Base-by-base conservation (phyloP, 306 rosid genomes). In the Parietaria judaica region DNA sequence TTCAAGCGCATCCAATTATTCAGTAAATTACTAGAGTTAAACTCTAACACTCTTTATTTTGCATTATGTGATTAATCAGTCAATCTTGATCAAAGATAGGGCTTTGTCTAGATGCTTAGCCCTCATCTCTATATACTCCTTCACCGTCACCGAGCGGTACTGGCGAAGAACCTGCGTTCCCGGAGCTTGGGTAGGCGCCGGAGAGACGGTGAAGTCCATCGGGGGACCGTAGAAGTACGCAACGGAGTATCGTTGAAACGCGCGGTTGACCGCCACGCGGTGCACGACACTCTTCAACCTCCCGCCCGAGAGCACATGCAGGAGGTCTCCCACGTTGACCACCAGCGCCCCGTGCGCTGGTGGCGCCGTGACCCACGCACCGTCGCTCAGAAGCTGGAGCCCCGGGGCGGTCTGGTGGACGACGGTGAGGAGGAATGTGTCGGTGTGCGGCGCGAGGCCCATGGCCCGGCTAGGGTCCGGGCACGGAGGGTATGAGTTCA, bases 381-480 rank as follows among this genome's bases (percentile, higher is more conserved):
- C 12, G 47, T 11, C 16, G 48, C 60, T 11, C 78, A 70, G 76
- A 53, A 89, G 34, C 55, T 89, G 84, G 37, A 89, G 95, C 15
- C 95, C 88, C 38, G 78, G 68, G 37, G 69, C 75, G 3, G 63
- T 58, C 54, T 81, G 95, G 64, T 85, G 84, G 57, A 90, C 67
- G 60, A 87, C 50, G 10, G 97, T 90, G 16, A 90, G 4, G 3
- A 85, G 68, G 13, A 81, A 85, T 0, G 97, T 83, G 85, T 90
- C 97, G 0, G 90, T 90, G 66, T 87, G 97, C 0, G 86, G 81
- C 34, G 84, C 96, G 8, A 90, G 51, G 8, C 96, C 96, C 83
- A 87, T 76, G 56, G 85, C 88, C 14, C 82, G 75, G 37, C 66
- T 65, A 0, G 96, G 95, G 1, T 87, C 88, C 0, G 95, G 95